Conservation (phyloP, 2,329 filamentous ascomycete species). For the Alternaria hordeiaustralica region DNA sequence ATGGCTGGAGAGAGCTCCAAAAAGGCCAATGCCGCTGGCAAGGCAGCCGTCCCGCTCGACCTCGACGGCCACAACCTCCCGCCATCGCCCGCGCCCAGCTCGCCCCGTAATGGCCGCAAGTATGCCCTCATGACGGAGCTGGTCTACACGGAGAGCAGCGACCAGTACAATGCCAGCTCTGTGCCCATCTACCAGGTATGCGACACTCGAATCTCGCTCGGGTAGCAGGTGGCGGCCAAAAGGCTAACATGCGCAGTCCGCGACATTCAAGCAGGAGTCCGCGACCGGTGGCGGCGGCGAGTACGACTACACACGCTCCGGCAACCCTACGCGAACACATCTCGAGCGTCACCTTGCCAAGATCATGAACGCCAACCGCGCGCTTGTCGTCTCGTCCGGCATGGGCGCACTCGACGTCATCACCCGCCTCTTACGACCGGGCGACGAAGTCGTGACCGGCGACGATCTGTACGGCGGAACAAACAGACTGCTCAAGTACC, state of each 20-base stretch:
- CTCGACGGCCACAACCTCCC: constrained; percentile 50
- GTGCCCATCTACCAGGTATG: constrained; percentile 90
- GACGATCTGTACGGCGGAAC: constrained; percentile 97
- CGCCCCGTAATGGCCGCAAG: constrained; percentile 81
- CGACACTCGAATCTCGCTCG: neutral
- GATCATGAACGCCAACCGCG: constrained; percentile 95
- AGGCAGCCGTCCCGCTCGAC: constrained; percentile 49
- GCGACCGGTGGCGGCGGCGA: constrained; percentile 79
- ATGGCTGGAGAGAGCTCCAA: constrained; percentile 46
- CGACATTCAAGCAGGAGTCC: constrained; percentile 94
- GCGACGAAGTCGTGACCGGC: constrained; percentile 96
- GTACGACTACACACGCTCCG: constrained; percentile 98
- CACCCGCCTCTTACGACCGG: constrained; percentile 84
- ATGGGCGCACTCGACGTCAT: constrained; percentile 99
- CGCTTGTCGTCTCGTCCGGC: constrained; percentile 90
- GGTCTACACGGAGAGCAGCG: constrained; percentile 93
- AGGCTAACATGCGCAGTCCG: constrained; percentile 65
- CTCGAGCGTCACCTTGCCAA: constrained; percentile 96
- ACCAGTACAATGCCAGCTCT: constrained; percentile 96
- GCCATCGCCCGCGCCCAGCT: constrained; percentile 86
- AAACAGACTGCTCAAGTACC: constrained; percentile 89
- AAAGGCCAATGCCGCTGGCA: constrained; percentile 47
- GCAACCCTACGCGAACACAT: constrained; percentile 94
- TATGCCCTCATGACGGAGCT: constrained; percentile 96
- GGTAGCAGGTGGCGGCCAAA: neutral